These are phyloP conservation scores for Fragaria vesca DNA, from an alignment of 306 rosid species.

Conservation along the genomic window DNA sequence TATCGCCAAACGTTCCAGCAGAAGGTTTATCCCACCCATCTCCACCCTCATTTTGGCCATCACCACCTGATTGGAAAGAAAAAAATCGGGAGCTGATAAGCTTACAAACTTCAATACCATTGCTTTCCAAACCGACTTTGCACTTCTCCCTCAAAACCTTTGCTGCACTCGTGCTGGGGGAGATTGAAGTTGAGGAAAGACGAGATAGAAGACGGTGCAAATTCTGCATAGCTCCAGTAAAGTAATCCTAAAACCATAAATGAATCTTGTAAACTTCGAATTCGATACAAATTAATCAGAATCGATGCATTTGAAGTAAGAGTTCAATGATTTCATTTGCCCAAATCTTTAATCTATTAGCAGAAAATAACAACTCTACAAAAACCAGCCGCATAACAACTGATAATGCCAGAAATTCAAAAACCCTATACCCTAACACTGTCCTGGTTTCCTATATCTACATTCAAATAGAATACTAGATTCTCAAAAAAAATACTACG, in stretches of 20 bases:
- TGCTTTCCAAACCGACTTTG: slow-evolving; percentile 8
- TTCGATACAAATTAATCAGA: neutral
- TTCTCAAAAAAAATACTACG: neutral
- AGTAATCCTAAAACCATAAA: neutral
- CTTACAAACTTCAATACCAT: slow-evolving; percentile 22
- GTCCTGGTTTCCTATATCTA: neutral
- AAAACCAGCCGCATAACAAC: neutral
- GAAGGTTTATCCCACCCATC: slow-evolving; percentile 40
- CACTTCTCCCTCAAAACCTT: slow-evolving; percentile 32
- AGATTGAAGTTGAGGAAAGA: slow-evolving; percentile 28
- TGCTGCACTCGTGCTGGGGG: slow-evolving; percentile 17
- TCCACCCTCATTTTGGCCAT: slow-evolving; percentile 25
- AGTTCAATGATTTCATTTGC: neutral
- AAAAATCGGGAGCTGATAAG: slow-evolving; percentile 17
- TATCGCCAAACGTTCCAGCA: slow-evolving; percentile 24
- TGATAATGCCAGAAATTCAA: neutral
- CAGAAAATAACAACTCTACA: neutral
- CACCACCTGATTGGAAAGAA: slow-evolving; percentile 43
- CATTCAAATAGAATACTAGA: neutral
- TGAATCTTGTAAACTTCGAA: neutral
- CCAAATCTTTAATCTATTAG: neutral
- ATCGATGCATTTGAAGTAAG: neutral
- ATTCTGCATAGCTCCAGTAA: slow-evolving; percentile 33
- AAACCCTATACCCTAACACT: neutral
- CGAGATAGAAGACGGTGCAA: slow-evolving; percentile 37